Base-by-base conservation (phyloP, 148 eudicot genomes). In the Rhododendron mucronatum region DNA sequence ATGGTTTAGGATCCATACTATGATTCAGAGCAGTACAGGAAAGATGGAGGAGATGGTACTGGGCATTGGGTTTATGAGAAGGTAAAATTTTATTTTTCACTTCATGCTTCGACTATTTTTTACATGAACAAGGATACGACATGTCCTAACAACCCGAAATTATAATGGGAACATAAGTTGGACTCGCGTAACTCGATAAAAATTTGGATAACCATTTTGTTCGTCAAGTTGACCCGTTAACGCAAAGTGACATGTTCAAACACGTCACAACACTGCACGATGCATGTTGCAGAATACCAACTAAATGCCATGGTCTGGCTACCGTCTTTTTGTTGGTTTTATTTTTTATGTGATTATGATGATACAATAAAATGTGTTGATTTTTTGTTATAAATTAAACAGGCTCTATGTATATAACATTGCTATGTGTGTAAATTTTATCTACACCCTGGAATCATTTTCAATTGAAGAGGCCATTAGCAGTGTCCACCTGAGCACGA, bases 11-110 rank as follows among this genome's bases (percentile, higher is more conserved):
- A 95, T 91, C 98, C 98, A 51, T 94, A 84, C 86, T 95, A 95
- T 85, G 98, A 95, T 85, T 95, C 98, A 33, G 96, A 95, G 81
- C 57, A 77, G 12, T 95, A 95, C 84, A 91, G 96, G 67, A 90
- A 89, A 86, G 96, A 95, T 86, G 98, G 98, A 90, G 98, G 98
- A 87, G 98, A 95, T 86, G 98, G 98, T 67, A 92, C 93, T 2
- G 98, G 98, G 12, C 91, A 94, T 81, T 95, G 98, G 98, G 90
- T 95, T 41, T 95, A 95, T 85, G 91, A 93, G 81, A 95, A 93
- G 98, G 98, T 95, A 91, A 48, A 35, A 12, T 21, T 48, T 3
- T 9, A 13, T 26, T 28, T 45, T 28, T 79, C 14, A 2, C 35
- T 79, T 67, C 74, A 26, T 67, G 35, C 33, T 67, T 67, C 1